phyloP scores from a whole-genome alignment of 495 filamentous ascomycete species.

The Talaromyces trachyspermus region DNA sequence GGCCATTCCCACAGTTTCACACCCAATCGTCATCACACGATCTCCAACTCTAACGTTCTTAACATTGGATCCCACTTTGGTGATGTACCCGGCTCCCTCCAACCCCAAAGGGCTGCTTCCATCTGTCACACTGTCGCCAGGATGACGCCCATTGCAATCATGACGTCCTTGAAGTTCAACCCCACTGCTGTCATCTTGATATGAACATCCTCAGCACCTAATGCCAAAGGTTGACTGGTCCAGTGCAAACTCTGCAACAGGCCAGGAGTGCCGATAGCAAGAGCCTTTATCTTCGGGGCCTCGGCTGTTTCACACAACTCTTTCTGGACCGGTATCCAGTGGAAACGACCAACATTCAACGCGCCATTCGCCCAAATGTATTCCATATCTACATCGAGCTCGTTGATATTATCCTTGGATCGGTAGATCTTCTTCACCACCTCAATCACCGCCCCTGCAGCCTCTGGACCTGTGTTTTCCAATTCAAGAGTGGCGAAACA shows the following conservation, averaged over 20 bases:
- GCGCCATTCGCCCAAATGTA: slow-evolving; percentile 9
- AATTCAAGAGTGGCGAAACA: slow-evolving; percentile 14
- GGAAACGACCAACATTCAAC: slow-evolving; percentile 12
- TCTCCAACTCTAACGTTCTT: slow-evolving; percentile 32
- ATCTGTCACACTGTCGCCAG: too few species aligned
- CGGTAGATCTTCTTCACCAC: background rate
- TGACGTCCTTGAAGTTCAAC: slow-evolving; percentile 35
- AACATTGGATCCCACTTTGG: slow-evolving; percentile 26
- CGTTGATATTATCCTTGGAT: background rate
- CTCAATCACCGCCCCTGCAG: background rate
- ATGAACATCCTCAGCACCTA: slow-evolving; percentile 22
- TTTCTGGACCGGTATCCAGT: slow-evolving; percentile 3
- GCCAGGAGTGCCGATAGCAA: slow-evolving; percentile 18
- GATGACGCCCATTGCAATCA: slow-evolving; percentile 28
- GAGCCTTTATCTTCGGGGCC: background rate
- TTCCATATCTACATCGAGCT: slow-evolving; percentile 13
- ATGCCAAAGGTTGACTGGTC: slow-evolving; percentile 5
- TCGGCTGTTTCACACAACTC: background rate
- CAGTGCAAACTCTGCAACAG: slow-evolving; percentile 20
- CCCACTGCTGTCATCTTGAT: slow-evolving; percentile 32
- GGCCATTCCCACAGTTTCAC: slow-evolving; percentile 23
- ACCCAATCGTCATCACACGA: slow-evolving; percentile 29
- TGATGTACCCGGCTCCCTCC: slow-evolving; percentile 25
- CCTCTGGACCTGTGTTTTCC: background rate
- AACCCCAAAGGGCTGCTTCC: slow-evolving; percentile 13